Evolutionary conservation across 2,329 filamentous ascomycete species (phyloP).

Genomic region (Botrytis elliptica): DNA sequence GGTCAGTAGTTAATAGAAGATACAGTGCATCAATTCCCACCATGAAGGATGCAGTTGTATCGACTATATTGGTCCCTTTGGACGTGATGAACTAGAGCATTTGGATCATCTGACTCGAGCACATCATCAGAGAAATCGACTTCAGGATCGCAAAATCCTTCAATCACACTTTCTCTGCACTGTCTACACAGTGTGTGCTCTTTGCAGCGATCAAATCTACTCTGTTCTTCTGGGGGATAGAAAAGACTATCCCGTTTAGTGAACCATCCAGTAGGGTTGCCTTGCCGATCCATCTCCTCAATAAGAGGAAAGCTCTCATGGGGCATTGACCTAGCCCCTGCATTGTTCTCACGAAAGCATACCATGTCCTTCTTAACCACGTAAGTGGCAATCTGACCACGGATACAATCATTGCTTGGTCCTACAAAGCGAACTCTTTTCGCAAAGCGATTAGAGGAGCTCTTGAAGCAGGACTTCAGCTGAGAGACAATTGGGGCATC

Average conservation of each 20-base stretch:
- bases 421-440: constrained; percentile 16
- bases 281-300: not conserved
- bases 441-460: constrained; percentile 3
- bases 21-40: not conserved
- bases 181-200: not conserved
- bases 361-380: not conserved
- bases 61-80: not conserved
- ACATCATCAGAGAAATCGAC: not conserved
- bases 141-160: constrained; percentile 7
- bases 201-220: not conserved
- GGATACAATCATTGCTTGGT: not conserved
- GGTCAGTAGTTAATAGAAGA: constrained; percentile 18
- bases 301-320: not conserved
- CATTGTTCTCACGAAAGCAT: not conserved
- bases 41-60: constrained; percentile 8
- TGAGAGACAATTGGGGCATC: constrained; percentile 4
- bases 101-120: not conserved
- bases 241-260: not conserved
- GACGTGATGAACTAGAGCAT: not conserved
- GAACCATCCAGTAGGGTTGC: constrained; percentile 12
- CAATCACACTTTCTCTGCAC: not conserved
- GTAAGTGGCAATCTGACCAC: not conserved
- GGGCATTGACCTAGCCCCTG: not conserved
- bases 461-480: constrained; percentile 19
- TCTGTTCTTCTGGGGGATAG: not conserved